phyloP scores from a whole-genome alignment of 139 green algal genomes.

The Micractinium sp. region DNA sequence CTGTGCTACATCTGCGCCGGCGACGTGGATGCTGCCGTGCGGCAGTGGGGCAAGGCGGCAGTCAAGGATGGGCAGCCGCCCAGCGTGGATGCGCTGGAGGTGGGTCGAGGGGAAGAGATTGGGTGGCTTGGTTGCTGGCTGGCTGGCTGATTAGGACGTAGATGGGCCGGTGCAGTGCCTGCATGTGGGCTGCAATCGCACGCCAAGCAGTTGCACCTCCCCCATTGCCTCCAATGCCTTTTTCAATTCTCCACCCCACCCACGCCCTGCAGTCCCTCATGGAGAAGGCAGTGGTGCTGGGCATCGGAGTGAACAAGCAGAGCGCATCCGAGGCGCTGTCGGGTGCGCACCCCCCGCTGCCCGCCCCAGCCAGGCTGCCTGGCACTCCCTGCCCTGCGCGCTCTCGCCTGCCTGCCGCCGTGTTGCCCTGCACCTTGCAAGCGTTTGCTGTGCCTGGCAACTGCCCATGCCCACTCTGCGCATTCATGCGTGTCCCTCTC shows the following conservation, averaged over 20 bases:
- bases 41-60: slow-evolving; percentile 64
- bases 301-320: slow-evolving; percentile 68
- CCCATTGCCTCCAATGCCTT: neutral
- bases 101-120: too few relatives aligned
- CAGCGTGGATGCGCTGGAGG: slow-evolving; percentile 81
- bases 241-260: too few relatives aligned
- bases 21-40: slow-evolving; percentile 87
- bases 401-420: neutral
- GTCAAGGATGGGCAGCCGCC: slow-evolving; percentile 34
- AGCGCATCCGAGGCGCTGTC: slow-evolving; percentile 64
- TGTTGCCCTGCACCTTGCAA: too few relatives aligned
- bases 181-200: too few relatives aligned
- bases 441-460: neutral
- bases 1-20: slow-evolving; percentile 94
- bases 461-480: neutral
- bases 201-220: neutral
- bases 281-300: slow-evolving; percentile 95
- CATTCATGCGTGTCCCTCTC: neutral
- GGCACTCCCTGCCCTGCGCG: too few relatives aligned
- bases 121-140: too few relatives aligned
- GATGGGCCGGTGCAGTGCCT: too few relatives aligned
- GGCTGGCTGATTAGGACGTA: too few relatives aligned
- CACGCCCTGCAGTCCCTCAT: slow-evolving; percentile 53
- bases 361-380: too few relatives aligned
- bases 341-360: too few relatives aligned